Conservation (phyloP, 2,329 filamentous ascomycete species). For the Dendryphion nanum region DNA sequence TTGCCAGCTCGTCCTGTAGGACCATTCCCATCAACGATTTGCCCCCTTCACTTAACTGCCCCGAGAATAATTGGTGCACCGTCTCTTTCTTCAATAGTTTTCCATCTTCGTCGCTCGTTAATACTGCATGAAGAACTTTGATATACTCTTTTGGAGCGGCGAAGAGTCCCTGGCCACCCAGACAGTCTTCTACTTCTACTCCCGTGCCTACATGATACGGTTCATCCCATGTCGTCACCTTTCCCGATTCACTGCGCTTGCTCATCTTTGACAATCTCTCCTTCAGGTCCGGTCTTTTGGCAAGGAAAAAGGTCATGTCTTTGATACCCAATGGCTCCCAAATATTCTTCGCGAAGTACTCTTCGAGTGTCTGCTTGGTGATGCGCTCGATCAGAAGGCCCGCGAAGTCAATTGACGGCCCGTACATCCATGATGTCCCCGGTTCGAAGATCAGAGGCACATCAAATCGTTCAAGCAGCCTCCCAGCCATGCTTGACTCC, state of each 20-base stretch:
- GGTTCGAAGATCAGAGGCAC: slow-evolving; percentile 60
- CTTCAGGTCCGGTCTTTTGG: slow-evolving; percentile 19
- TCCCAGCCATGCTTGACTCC: slow-evolving; percentile 42
- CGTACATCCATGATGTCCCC: slow-evolving; percentile 58
- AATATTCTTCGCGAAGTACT: slow-evolving; percentile 44
- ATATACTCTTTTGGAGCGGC: slow-evolving; percentile 22
- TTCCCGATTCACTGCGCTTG: slow-evolving; percentile 15
- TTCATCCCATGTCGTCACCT: slow-evolving; percentile 5
- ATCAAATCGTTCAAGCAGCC: slow-evolving; percentile 46
- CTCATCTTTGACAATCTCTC: slow-evolving; percentile 28
- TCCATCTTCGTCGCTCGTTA: slow-evolving; percentile 23
- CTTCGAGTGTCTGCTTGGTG: slow-evolving; percentile 38
- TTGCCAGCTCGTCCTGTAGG: slow-evolving; percentile 15
- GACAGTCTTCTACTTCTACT: slow-evolving; percentile 16
- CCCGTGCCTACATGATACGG: slow-evolving; percentile 16
- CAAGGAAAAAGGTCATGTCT: slow-evolving; percentile 56
- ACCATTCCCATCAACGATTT: slow-evolving; percentile 35
- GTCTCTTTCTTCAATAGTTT: slow-evolving; percentile 24
- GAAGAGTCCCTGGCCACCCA: slow-evolving; percentile 27
- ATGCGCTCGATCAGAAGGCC: slow-evolving; percentile 45
- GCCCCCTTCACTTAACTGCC: slow-evolving; percentile 22
- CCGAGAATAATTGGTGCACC: slow-evolving; percentile 29
- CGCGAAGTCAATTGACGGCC: slow-evolving; percentile 47
- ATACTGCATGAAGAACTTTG: slow-evolving; percentile 28
- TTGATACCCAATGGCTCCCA: slow-evolving; percentile 46